Conservation (phyloP, 352 stramenopile species). For the Pythium sukuiense region DNA sequence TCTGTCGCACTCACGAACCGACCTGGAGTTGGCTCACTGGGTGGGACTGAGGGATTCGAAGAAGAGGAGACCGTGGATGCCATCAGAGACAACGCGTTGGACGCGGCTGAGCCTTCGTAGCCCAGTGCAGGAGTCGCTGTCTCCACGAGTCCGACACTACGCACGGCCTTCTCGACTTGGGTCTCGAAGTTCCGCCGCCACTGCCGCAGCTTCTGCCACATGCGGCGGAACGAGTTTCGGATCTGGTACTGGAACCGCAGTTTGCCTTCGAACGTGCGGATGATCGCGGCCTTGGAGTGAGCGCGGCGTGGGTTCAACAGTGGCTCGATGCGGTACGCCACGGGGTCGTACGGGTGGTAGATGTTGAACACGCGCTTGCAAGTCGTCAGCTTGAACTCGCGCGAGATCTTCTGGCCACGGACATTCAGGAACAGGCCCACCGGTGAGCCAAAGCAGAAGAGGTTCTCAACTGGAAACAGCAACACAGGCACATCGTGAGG, state of each 20-base stretch:
- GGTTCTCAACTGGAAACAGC: slow-evolving; percentile 77
- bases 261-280: slow-evolving; percentile 82
- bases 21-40: background rate
- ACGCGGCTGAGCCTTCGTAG: background rate
- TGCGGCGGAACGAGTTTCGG: slow-evolving; percentile 75
- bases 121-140: slow-evolving; percentile 1
- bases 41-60: background rate
- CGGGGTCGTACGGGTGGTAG: slow-evolving; percentile 93
- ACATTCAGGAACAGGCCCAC: slow-evolving; percentile 93
- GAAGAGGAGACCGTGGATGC: background rate
- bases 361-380: slow-evolving; percentile 93
- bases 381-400: slow-evolving; percentile 72
- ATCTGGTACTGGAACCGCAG: slow-evolving; percentile 86
- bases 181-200: slow-evolving; percentile 78
- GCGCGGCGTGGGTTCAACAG: slow-evolving; percentile 82
- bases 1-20: slow-evolving; percentile 15
- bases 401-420: slow-evolving; percentile 75
- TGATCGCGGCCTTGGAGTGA: slow-evolving; percentile 82
- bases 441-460: slow-evolving; percentile 90
- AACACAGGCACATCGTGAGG: slow-evolving; percentile 49
- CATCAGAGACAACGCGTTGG: background rate
- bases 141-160: slow-evolving; percentile 76
- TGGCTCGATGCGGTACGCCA: slow-evolving; percentile 95
- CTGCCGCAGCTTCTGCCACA: slow-evolving; percentile 75
- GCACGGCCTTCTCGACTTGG: slow-evolving; percentile 66